Conservation (phyloP, 805 yeast genomes). For the Starmerella riodocensis region DNA sequence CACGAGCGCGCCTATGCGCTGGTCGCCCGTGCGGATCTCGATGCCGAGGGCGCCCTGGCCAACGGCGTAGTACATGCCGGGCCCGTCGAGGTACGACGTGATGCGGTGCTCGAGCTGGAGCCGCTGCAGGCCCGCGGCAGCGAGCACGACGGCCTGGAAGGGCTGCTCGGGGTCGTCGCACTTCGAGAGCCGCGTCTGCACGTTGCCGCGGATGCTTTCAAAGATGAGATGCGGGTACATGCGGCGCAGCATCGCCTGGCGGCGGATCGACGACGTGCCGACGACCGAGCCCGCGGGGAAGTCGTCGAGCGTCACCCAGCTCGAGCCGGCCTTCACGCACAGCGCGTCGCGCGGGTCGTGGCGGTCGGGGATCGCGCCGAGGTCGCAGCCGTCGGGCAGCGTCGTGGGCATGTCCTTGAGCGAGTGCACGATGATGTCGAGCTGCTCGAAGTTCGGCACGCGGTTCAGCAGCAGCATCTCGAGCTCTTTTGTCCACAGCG, state of each 20-base stretch:
- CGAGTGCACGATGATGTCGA: slow-evolving; percentile 87
- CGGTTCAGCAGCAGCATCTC: slow-evolving; percentile 57
- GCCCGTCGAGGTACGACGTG: slow-evolving; percentile 52
- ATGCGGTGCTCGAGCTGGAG: slow-evolving; percentile 62
- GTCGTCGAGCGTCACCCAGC: slow-evolving; percentile 52
- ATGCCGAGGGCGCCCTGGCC: slow-evolving; percentile 98
- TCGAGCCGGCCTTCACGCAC: slow-evolving; percentile 53
- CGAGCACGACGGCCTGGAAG: slow-evolving; percentile 66
- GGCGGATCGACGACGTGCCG: slow-evolving; percentile 88
- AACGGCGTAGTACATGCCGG: slow-evolving; percentile 86
- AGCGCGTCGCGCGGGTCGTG: slow-evolving; percentile 92
- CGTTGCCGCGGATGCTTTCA: slow-evolving; percentile 76
- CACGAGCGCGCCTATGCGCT: slow-evolving; percentile 44
- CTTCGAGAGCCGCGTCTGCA: slow-evolving; percentile 67
- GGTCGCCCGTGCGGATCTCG: slow-evolving; percentile 67
- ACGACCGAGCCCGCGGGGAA: slow-evolving; percentile 76
- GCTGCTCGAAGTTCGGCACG: slow-evolving; percentile 49
- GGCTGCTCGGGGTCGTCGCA: slow-evolving; percentile 57
- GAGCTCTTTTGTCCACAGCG: slow-evolving; percentile 91
- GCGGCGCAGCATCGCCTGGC: slow-evolving; percentile 80
- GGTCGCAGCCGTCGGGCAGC: slow-evolving; percentile 75
- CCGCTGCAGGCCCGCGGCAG: slow-evolving; percentile 82
- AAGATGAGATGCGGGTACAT: slow-evolving; percentile 63
- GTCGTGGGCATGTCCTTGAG: slow-evolving; percentile 83
- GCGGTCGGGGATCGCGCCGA: slow-evolving; percentile 76